Evolutionary conservation across 1,139 yeast genomes (phyloP), one percentile per base, ranked within the genome.

Genomic region (Pichia inconspicua): DNA sequence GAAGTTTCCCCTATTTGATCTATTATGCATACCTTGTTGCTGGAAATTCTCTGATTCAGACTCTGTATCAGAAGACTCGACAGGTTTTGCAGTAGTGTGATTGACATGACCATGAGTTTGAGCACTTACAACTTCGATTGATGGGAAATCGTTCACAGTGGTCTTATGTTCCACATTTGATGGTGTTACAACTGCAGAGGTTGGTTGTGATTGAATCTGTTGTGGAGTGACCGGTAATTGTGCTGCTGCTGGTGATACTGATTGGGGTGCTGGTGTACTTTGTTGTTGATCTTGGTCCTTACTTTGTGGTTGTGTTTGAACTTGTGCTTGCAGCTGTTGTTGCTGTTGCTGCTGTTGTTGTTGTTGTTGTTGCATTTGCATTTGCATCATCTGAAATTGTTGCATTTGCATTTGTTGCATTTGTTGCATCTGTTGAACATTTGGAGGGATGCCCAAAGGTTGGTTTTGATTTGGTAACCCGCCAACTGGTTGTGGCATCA

Each of bases 261-360:
- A 35, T 30, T 46, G 51, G 37, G 31, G 42, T 10, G 14, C 34
- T 15, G 31, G 48, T 17, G 25, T 28, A 19, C 45, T 44, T 19
- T 42, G 40, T 22, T 35, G 41, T 27, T 44, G 46, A 27, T 8
- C 30, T 25, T 32, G 43, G 11, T 36, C 42, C 5, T 27, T 17
- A 27, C 28, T 47, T 15, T n/a, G 44, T 22, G 40, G 42, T 35
- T 40, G 66, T 38, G 41, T 1, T 38, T 43, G 60, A 9, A 58
- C 66, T 43, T 63, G 65, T 37, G n/a, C n/a, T n/a, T 46, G 67
- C 44, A 47, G 63, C 30, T 40, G 56, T 36, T 44, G 60, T 41
- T 31, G 53, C 17, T 60, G 69, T 46, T 64, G 53, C 34, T 48
- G 53, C 15, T 31, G 48, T 15, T 41, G 51, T 30, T 42, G 53